Percentiles rank a stretch among this genome's conserved stretches.
Evolutionary conservation across 257 asterid genomes (phyloP).

Genomic region (Paulownia fortunei): DNA sequence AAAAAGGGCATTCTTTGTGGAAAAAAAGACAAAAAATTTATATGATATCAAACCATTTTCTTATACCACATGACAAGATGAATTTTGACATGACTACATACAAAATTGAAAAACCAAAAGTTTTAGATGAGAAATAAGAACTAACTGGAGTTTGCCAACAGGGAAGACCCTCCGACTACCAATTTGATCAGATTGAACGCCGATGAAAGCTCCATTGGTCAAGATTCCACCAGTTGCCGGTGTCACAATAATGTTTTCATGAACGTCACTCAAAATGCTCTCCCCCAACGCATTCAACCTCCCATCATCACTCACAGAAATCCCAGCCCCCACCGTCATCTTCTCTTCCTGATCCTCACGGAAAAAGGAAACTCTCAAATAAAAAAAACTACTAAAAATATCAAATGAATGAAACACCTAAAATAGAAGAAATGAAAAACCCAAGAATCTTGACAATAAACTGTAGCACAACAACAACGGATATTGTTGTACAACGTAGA

Average conservation of each 20-base stretch:
- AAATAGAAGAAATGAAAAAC: neutral
- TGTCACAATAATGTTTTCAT: conserved; percentile 56
- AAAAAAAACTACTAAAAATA: neutral
- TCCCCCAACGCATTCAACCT: conserved; percentile 69
- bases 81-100: neutral
- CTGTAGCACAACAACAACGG: conserved; percentile 1
- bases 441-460: neutral
- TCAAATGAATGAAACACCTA: neutral
- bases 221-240: conserved; percentile 71
- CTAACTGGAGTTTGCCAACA: conserved; percentile 76
- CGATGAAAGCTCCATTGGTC: conserved; percentile 77
- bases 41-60: neutral
- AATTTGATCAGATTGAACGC: conserved; percentile 68
- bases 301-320: conserved; percentile 68
- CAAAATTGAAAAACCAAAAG: neutral
- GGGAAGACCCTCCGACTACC: conserved; percentile 84
- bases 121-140: conserved; percentile 5
- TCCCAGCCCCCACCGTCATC: conserved; percentile 56
- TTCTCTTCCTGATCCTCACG: neutral
- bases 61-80: neutral
- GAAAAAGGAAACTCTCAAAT: neutral
- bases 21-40: neutral
- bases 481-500: neutral
- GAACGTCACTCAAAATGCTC: conserved; percentile 63
- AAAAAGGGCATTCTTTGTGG: neutral